Percentiles rank a stretch among this genome's conserved stretches.
Evolutionary conservation across 192 early-diverging fungal species (phyloP).

Genomic region (Spinellus fusiger): DNA sequence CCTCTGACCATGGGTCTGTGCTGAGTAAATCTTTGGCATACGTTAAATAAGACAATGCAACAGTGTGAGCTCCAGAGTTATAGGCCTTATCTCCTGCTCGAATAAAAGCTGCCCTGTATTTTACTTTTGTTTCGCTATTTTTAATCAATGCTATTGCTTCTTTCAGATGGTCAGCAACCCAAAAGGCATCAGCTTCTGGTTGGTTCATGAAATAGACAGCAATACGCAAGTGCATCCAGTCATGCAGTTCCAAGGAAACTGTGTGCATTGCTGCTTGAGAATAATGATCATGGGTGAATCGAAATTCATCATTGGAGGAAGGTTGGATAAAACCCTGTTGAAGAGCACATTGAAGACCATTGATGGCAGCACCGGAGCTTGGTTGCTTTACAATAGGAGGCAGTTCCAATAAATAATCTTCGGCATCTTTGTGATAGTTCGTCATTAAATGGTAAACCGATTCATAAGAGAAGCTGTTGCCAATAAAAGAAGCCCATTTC

Average conservation of each 20-base stretch:
- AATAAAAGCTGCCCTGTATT: slow-evolving; percentile 12
- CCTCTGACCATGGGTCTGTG: slow-evolving; percentile 17
- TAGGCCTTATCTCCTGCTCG: slow-evolving; percentile 24
- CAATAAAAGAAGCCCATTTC: slow-evolving; percentile 33
- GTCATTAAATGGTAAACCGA: slow-evolving; percentile 19
- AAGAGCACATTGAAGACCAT: slow-evolving; percentile 21
- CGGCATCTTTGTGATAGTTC: background rate
- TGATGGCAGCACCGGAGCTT: slow-evolving; percentile 3
- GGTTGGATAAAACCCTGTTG: slow-evolving; percentile 28
- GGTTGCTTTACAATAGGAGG: background rate
- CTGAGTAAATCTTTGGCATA: slow-evolving; percentile 10
- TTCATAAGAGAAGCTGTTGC: slow-evolving; percentile 27
- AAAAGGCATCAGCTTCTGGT: slow-evolving; percentile 16
- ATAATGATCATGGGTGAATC: slow-evolving; percentile 28
- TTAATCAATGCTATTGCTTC: slow-evolving; percentile 17
- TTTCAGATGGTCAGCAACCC: slow-evolving; percentile 28
- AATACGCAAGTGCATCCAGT: slow-evolving; percentile 23
- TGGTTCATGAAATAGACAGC: slow-evolving; percentile 17
- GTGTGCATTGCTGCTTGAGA: slow-evolving; percentile 25
- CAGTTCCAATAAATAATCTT: background rate
- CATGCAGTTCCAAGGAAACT: background rate
- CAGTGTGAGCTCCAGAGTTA: slow-evolving; percentile 16
- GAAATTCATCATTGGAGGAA: slow-evolving; percentile 19
- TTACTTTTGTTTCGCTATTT: slow-evolving; percentile 11
- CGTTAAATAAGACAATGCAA: slow-evolving; percentile 23